Conservation (phyloP, 2,329 filamentous ascomycete genomes). For the Xylaria sp. region DNA sequence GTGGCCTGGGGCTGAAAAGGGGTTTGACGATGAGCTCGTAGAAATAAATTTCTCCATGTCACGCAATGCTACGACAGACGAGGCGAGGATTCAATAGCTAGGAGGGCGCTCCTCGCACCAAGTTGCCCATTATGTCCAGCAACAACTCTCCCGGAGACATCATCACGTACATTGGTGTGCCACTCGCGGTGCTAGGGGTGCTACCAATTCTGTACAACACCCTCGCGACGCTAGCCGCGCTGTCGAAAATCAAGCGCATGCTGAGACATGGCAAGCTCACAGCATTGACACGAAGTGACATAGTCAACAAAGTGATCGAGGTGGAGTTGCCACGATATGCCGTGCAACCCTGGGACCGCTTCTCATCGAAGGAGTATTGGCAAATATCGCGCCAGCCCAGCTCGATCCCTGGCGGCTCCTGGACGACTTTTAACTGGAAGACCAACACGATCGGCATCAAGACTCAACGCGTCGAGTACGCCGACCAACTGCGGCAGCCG, state of each 20-base stretch:
- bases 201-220: constrained; percentile 75
- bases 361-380: constrained; percentile 68
- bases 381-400: constrained; percentile 61
- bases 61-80: constrained; percentile 6
- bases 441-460: constrained; percentile 70
- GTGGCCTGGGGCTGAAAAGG: constrained; percentile 36
- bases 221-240: constrained; percentile 66
- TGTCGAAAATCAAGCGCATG: constrained; percentile 69
- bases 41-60: constrained; percentile 14
- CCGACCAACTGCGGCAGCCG: constrained; percentile 63
- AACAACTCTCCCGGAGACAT: constrained; percentile 55
- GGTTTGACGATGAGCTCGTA: constrained; percentile 13
- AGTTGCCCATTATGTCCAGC: constrained; percentile 27
- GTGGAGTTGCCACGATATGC: constrained; percentile 73
- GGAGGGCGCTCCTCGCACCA: constrained; percentile 3
- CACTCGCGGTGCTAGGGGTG: constrained; percentile 67
- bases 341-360: constrained; percentile 68
- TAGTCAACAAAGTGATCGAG: constrained; percentile 73
- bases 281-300: constrained; percentile 69
- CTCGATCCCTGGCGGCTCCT: constrained; percentile 67
- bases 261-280: constrained; percentile 66
- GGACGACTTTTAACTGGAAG: constrained; percentile 74
- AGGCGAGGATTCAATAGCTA: background rate
- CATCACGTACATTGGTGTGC: constrained; percentile 67
- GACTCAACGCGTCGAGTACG: constrained; percentile 71